These are phyloP conservation scores for Oryza glaberrima DNA, from an alignment of 176 grass and related monocot species.

Conservation along the genomic window DNA sequence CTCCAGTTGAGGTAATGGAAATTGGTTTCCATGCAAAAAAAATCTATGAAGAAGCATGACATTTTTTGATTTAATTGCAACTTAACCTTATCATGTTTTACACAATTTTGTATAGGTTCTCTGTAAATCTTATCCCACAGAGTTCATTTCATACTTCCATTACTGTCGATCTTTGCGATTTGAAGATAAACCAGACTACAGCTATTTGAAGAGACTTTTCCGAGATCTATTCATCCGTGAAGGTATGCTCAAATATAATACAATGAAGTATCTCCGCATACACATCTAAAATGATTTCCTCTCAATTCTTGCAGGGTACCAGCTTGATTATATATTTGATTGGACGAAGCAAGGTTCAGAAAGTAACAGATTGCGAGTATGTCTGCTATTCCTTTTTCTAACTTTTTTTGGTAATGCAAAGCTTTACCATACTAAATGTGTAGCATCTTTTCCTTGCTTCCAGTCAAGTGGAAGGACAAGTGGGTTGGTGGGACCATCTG, in stretches of 20 bases:
- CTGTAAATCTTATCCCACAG: conserved; percentile 81
- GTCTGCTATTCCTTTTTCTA: conserved; percentile 39
- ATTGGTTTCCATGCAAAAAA: conserved; percentile 12
- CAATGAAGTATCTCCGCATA: conserved; percentile 21
- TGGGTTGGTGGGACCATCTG: conserved; percentile 61
- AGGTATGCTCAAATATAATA: conserved; percentile 49
- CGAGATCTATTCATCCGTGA: conserved; percentile 83
- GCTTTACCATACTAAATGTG: conserved; percentile 35
- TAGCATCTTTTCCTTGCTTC: conserved; percentile 21
- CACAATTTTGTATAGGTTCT: conserved; percentile 57
- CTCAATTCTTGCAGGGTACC: conserved; percentile 58
- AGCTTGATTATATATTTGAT: conserved; percentile 84
- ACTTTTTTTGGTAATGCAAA: conserved; percentile 17
- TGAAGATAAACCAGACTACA: conserved; percentile 96
- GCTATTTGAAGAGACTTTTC: conserved; percentile 82
- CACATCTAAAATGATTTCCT: conserved; percentile 38
- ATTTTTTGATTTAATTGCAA: not conserved
- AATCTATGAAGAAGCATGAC: conserved; percentile 24
- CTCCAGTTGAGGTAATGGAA: conserved; percentile 72
- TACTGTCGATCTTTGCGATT: conserved; percentile 94
- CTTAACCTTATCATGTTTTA: conserved; percentile 35
- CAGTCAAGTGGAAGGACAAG: conserved; percentile 55
- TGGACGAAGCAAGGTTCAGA: conserved; percentile 75
- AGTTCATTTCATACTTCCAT: conserved; percentile 91
- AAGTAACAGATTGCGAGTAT: conserved; percentile 70